phyloP scores from a whole-genome alignment of 495 filamentous ascomycete species.

The Lophiostoma macrostomum region DNA sequence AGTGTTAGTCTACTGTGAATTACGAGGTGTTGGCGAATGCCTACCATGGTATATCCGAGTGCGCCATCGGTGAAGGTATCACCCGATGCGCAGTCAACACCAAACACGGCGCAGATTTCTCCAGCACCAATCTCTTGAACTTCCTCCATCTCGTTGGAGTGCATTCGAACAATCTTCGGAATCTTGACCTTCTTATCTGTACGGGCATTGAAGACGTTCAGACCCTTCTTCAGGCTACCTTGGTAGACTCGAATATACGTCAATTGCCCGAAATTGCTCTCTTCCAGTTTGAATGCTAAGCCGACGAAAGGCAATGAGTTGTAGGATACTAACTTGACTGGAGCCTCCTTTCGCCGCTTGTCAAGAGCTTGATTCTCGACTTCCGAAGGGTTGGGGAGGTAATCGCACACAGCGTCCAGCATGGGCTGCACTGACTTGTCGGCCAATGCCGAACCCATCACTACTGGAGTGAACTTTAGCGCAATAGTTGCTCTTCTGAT shows the following conservation, averaged over 20 bases:
- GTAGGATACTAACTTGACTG: constrained; percentile 85
- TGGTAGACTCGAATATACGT: constrained; percentile 99
- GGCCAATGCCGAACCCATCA: constrained; percentile 93
- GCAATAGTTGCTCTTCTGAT: constrained; percentile 84
- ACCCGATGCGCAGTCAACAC: constrained; percentile 95
- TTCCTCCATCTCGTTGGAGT: constrained; percentile 99
- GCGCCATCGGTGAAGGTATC: constrained; percentile 97
- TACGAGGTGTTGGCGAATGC: not conserved
- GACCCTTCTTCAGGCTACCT: constrained; percentile 80
- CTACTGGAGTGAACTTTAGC: constrained; percentile 89
- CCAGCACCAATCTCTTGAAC: constrained; percentile 86
- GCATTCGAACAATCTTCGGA: constrained; percentile 97
- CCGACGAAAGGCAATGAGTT: constrained; percentile 92
- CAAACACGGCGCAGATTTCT: constrained; percentile 98
- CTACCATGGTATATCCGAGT: constrained; percentile 83
- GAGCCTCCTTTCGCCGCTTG: constrained; percentile 67
- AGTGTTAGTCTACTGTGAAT: constrained; percentile 8
- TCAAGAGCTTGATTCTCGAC: constrained; percentile 90
- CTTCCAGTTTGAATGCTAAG: constrained; percentile 97
- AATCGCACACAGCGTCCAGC: constrained; percentile 95
- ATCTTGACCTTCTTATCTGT: constrained; percentile 95
- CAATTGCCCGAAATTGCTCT: constrained; percentile 96
- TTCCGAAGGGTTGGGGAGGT: constrained; percentile 88
- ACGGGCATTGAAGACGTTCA: constrained; percentile 89
- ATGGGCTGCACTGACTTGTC: constrained; percentile 96